These are phyloP conservation scores for Dissoconium aciculare DNA, from an alignment of 2,329 filamentous ascomycete genomes.

Conservation along the genomic window DNA sequence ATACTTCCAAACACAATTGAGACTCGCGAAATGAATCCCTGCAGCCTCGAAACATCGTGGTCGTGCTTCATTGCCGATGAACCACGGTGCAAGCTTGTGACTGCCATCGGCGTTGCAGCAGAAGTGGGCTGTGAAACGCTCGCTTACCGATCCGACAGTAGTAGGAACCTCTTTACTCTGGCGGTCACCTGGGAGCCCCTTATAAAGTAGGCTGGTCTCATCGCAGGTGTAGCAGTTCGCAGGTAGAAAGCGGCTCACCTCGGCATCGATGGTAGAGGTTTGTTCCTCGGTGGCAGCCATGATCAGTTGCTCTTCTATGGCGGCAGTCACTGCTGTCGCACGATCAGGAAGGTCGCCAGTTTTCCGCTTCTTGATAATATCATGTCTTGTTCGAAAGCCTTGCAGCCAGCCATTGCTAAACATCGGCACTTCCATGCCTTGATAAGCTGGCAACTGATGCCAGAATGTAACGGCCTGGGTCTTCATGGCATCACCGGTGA, in stretches of 20 bases:
- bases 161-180: slow-evolving; percentile 1
- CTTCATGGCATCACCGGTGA: slow-evolving; percentile 1
- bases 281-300: slow-evolving; percentile 2
- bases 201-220: slow-evolving; percentile 5
- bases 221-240: slow-evolving; percentile 4
- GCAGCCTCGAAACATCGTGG: slow-evolving; percentile 4
- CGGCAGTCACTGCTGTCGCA: too few relatives aligned
- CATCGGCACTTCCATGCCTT: slow-evolving; percentile 3
- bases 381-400: slow-evolving; percentile 4
- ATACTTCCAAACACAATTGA: slow-evolving; percentile 4
- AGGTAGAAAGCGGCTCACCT: slow-evolving; percentile 1
- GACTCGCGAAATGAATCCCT: slow-evolving; percentile 1
- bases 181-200: slow-evolving; percentile 1
- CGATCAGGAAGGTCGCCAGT: too few relatives aligned
- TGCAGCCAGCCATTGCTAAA: slow-evolving; percentile 7
- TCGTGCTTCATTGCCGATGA: slow-evolving; percentile 3
- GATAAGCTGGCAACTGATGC: slow-evolving; percentile 1
- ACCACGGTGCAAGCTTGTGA: slow-evolving; percentile 5
- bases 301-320: not conserved
- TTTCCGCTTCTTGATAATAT: not conserved
- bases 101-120: slow-evolving; percentile 5
- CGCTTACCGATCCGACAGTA: not conserved
- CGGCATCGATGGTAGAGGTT: slow-evolving; percentile 1
- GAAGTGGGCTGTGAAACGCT: slow-evolving; percentile 2
- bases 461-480: not conserved